phyloP scores from a whole-genome alignment of 2,329 filamentous ascomycete genomes.

The Verticillium nubilum region DNA sequence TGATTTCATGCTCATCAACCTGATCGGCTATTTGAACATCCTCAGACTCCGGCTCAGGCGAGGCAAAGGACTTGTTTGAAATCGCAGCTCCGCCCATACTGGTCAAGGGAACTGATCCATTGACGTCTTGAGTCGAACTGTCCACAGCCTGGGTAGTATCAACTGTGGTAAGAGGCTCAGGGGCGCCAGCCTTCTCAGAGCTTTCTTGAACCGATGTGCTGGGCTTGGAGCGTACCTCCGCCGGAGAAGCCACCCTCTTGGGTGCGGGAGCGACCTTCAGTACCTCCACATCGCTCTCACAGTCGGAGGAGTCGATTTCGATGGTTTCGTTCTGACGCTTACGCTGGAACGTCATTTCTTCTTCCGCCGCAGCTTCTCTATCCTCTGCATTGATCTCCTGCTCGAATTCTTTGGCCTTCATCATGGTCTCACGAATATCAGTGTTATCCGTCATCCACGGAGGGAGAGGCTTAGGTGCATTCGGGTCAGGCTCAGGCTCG shows the following conservation, averaged over 20 bases:
- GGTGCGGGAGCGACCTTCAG: conserved; percentile 39
- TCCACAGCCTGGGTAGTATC: not conserved
- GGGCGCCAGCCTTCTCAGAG: not conserved
- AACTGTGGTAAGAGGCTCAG: not conserved
- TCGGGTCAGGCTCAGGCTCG: conserved; percentile 41
- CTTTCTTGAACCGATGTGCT: not conserved
- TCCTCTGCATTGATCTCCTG: conserved; percentile 61
- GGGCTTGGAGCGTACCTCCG: not conserved
- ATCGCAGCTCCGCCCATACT: not conserved
- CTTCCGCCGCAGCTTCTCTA: conserved; percentile 49
- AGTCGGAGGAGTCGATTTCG: conserved; percentile 58
- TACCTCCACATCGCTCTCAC: conserved; percentile 52
- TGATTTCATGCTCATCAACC: conserved; percentile 23
- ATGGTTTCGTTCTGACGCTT: conserved; percentile 47
- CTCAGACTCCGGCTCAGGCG: conserved; percentile 26
- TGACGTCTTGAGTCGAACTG: not conserved
- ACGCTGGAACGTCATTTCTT: conserved; percentile 39
- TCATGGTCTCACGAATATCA: conserved; percentile 61
- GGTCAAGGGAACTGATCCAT: not conserved
- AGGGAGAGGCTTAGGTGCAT: conserved; percentile 56
- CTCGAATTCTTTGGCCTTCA: conserved; percentile 51
- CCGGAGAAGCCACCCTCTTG: conserved; percentile 12
- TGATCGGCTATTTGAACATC: conserved; percentile 23
- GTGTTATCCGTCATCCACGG: conserved; percentile 66
- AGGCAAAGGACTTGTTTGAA: not conserved